Evolutionary conservation across 139 green algal species (phyloP), one percentile per base, ranked within the genome.

Genomic region (Choricystis sp.): DNA sequence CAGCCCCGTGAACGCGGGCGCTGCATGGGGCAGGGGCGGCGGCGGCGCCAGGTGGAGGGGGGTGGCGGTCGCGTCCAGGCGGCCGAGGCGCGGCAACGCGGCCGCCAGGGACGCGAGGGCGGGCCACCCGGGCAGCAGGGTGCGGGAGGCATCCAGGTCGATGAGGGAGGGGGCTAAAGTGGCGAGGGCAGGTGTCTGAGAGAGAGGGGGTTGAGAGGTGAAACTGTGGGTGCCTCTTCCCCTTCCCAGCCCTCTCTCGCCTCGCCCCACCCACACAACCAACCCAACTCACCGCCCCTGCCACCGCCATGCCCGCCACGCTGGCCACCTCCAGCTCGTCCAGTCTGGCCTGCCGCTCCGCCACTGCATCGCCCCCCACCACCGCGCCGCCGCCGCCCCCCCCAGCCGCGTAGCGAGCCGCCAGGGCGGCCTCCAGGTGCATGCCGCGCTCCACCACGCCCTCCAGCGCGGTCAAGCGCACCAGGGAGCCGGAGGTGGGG

Each of bases 101-200:
- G 22, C 3, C 4, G 40, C 65, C 2, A 91, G 61, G 1, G 65
- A 19, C 27, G 64, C 31, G 3, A 79, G 69, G 2, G 66, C 49
- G 2, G 56, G 28, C 85, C 85, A 92, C 56, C 55, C 30, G 20
- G 55, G 24, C 0, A 92, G 27, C 19, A 88, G 72, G 66, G 86
- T 89, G 62, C 62, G 72, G 48, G 74, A 78, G 22, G 89, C 69
- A 66, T 88, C 79, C 56, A 92, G 71, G 65, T 85, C 73, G 4
- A 52, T 59, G 0, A 91, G 63, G 22, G 52, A 57, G 16, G 73
- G 73, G 2, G 67, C 48, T 2, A 71, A n/a, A 0, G 52, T 26
- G 0, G 31, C 23, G 28, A 87, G 68, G 40, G 40, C n/a, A n/a
- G n/a, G n/a, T n/a, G n/a, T n/a, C n/a, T n/a, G n/a, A n/a, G n/a